phyloP scores from a whole-genome alignment of 441 rosid species.

The Populus hybrid region DNA sequence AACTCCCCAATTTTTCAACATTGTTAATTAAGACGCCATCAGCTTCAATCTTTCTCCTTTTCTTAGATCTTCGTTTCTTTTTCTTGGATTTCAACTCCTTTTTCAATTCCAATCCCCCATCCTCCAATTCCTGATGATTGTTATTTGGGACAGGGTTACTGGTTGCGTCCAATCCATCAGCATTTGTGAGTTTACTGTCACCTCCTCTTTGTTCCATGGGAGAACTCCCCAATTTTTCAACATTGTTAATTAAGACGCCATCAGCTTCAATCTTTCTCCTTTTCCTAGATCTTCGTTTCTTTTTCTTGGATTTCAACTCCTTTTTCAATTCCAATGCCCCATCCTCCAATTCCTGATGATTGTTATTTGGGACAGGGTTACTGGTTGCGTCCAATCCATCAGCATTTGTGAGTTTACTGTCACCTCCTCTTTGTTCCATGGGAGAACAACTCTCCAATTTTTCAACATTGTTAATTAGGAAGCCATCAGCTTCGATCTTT shows the following conservation, averaged over 20 bases:
- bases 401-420: too few species aligned
- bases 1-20: conserved; percentile 2
- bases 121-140: background rate
- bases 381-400: too few species aligned
- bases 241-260: background rate
- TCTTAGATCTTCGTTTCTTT: background rate
- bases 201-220: too few species aligned
- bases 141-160: background rate
- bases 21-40: background rate
- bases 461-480: background rate
- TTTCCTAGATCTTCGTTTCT: background rate
- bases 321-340: too few species aligned
- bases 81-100: too few species aligned
- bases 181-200: too few species aligned
- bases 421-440: background rate
- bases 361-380: background rate
- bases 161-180: too few species aligned
- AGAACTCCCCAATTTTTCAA: conserved; percentile 1
- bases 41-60: background rate
- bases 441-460: background rate
- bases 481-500: background rate
- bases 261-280: background rate
- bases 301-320: too few species aligned
- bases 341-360: background rate
- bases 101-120: too few species aligned